Conservation (phyloP, 179 eudicot species). For the Beta lomatogona region DNA sequence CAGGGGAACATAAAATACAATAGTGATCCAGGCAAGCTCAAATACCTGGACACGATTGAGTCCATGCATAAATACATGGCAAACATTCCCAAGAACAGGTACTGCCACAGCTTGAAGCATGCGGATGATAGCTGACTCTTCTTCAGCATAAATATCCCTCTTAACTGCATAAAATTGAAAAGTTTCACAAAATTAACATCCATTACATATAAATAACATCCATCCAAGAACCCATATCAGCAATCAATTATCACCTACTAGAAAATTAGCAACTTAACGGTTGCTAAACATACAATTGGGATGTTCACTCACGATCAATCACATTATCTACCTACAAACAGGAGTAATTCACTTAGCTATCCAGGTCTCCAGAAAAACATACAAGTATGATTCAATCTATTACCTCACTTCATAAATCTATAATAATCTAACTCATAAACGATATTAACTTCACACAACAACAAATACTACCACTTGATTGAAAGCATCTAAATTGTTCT, state of each 20-base stretch:
- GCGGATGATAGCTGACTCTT: constrained; percentile 70
- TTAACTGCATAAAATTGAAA: constrained; percentile 41
- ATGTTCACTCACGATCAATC: background rate
- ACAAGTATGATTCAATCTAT: background rate
- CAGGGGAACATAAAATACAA: background rate
- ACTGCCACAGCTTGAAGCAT: constrained; percentile 88
- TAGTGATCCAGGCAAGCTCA: background rate
- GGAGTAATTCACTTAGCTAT: too few relatives aligned
- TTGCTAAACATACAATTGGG: background rate
- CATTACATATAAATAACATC: too few relatives aligned
- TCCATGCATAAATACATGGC: constrained; percentile 96
- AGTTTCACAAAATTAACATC: background rate
- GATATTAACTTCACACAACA: background rate
- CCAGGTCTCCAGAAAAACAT: background rate
- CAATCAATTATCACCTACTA: background rate
- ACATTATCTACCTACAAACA: background rate
- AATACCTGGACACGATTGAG: constrained; percentile 78
- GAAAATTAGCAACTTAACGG: background rate
- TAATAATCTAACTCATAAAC: background rate
- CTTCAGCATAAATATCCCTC: constrained; percentile 61
- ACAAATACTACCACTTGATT: background rate
- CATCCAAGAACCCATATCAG: background rate
- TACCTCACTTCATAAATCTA: background rate
- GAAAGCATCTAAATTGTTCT: too few relatives aligned
- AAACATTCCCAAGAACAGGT: constrained; percentile 87